Conservation (phyloP, 202 grass and related monocot genomes). For the Musa balbisiana region DNA sequence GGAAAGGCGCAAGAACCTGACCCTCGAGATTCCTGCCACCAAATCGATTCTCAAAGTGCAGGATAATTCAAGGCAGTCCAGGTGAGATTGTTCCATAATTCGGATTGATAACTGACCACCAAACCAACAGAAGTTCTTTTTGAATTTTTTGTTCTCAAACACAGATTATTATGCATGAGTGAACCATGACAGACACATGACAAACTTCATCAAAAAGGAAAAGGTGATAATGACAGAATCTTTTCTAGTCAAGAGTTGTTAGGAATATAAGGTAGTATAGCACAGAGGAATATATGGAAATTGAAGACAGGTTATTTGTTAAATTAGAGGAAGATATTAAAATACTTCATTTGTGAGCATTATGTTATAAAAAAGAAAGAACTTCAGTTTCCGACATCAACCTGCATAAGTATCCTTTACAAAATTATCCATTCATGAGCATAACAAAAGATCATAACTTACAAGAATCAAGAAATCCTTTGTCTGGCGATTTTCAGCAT, state of each 20-base stretch:
- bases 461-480: conserved; percentile 95
- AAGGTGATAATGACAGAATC: neutral
- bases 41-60: too few species aligned
- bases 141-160: neutral
- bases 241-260: neutral
- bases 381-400: neutral
- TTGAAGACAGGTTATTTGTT: neutral
- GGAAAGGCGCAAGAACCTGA: too few species aligned
- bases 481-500: conserved; percentile 65
- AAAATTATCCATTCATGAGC: neutral
- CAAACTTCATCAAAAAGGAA: neutral
- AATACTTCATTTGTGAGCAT: neutral
- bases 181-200: neutral
- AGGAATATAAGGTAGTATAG: neutral
- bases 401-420: neutral
- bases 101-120: too few species aligned
- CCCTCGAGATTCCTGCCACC: too few species aligned
- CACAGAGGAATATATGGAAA: neutral
- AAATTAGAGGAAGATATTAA: neutral
- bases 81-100: too few species aligned
- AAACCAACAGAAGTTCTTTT: too few species aligned
- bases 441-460: conserved; percentile 23
- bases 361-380: neutral
- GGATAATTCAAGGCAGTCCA: too few species aligned
- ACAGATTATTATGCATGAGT: neutral